Evolutionary conservation across 2,329 filamentous ascomycete genomes (phyloP), one percentile per base, ranked within the genome.

Genomic region (Aspergillus hortae): DNA sequence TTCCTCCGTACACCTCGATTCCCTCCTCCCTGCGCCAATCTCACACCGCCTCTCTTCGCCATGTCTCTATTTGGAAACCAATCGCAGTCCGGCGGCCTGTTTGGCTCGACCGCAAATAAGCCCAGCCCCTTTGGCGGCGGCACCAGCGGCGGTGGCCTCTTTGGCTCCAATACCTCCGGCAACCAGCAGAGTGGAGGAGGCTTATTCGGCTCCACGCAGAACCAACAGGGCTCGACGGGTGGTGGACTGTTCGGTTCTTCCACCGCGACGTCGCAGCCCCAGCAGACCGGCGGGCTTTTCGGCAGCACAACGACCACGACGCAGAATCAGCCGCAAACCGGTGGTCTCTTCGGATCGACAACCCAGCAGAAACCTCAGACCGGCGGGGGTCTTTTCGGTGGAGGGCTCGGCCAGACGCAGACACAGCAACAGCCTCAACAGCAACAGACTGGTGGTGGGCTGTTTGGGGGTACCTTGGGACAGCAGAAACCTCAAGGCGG

Each of bases 11-110:
- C 43, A 42, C 35, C 30, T 21, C 44, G 41, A n/a, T 47, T 53
- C 14, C n/a, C 25, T 38, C 38, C 21, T 30, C 17, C 12, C 43
- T 23, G 19, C 30, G 1, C n/a, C 25, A 43, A 1, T 9, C 10
- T 6, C 5, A 21, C 10, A 30, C 32, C n/a, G 61, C 56, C 56
- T 56, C 57, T 48, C 47, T 21, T 55, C 42, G 46, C n/a, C 19
- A 74, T 72, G 69, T 74, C 73, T 49, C 65, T 75, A 14, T 75
- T 75, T 55, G 70, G 66, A 46, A 60, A 49, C 32, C 57, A 61
- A 49, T 48, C 61, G 47, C 66, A 57, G 49, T 41, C 57, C 5
- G 62, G 63, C 32, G 60, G 66, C 11, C 55, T 68, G 12, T 70
- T 73, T 45, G 67, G 69, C 14, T 49, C 59, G 48, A 56, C 62